A percentile compares a stretch with the other conserved stretches of the same genome.
Evolutionary conservation across 148 eudicot genomes (phyloP).

Genomic region (Silene latifolia): DNA sequence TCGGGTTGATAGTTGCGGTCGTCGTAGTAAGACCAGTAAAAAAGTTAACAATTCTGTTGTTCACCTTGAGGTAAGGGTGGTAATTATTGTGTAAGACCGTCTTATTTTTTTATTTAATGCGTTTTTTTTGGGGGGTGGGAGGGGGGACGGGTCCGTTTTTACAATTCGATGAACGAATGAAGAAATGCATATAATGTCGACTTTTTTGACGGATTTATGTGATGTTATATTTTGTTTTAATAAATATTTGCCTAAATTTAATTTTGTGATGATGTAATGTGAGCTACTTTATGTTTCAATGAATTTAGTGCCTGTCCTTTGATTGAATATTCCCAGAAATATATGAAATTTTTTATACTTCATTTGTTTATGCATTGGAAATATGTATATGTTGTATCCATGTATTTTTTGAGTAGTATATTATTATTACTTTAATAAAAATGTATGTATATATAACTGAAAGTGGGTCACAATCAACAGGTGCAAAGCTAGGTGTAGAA

Average conservation of each 20-base stretch:
- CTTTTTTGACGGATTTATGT: too few relatives aligned
- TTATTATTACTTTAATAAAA: neutral
- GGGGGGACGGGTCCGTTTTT: too few relatives aligned
- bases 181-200: too few relatives aligned
- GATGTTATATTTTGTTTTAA: too few relatives aligned
- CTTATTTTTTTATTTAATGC: too few relatives aligned
- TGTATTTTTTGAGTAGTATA: neutral
- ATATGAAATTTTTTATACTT: neutral
- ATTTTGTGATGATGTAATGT: neutral
- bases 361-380: neutral
- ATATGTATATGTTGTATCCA: neutral
- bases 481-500: conserved; percentile 12
- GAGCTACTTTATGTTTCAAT: conserved; percentile 3
- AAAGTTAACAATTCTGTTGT: conserved; percentile 41
- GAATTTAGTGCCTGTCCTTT: neutral
- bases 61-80: conserved; percentile 58
- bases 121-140: too few relatives aligned
- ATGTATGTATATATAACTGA: conserved; percentile 9
- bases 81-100: too few relatives aligned
- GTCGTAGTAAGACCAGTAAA: conserved; percentile 21
- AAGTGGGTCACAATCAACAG: conserved; percentile 31
- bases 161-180: too few relatives aligned
- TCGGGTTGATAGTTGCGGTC: conserved; percentile 36
- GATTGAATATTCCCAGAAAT: conserved; percentile 1
- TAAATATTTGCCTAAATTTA: too few relatives aligned